Percentiles rank a stretch among this genome's conserved stretches.
Conservation (phyloP, 2,329 filamentous ascomycete species). For the Ophiosphaerella herpotricha region DNA sequence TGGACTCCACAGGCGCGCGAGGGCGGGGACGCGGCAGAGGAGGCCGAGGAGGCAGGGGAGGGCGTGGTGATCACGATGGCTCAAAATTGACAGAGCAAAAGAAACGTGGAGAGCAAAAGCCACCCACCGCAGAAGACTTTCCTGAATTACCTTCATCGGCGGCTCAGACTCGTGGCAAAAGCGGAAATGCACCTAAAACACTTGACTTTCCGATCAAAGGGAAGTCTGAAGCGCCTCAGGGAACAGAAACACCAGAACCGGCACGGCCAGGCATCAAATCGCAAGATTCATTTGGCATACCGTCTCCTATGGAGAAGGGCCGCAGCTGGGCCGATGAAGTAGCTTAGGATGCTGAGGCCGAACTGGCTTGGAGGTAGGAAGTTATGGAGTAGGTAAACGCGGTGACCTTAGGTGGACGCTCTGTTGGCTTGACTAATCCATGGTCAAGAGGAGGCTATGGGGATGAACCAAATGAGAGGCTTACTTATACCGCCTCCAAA, state of each 20-base stretch:
- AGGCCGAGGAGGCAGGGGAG: constrained; percentile 37
- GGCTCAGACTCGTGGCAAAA: constrained; percentile 1
- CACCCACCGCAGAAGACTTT: constrained; percentile 51
- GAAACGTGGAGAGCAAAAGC: constrained; percentile 25
- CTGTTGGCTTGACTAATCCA: background rate
- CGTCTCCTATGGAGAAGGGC: constrained; percentile 34
- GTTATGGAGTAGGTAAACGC: background rate
- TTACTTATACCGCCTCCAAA: too few species aligned
- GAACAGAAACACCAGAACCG: constrained; percentile 20
- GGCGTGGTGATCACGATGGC: constrained; percentile 29
- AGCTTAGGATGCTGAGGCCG: constrained; percentile 17
- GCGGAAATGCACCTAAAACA: constrained; percentile 23
- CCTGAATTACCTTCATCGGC: constrained; percentile 47
- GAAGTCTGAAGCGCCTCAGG: constrained; percentile 11
- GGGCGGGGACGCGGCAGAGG: constrained; percentile 41
- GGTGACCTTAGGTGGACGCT: background rate
- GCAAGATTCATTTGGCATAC: constrained; percentile 39
- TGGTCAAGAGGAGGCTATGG: background rate
- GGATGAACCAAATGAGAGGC: background rate
- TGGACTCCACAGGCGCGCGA: constrained; percentile 7
- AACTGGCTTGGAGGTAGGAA: background rate
- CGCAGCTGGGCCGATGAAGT: constrained; percentile 55
- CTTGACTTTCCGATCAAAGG: constrained; percentile 38
- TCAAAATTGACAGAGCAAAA: constrained; percentile 12
- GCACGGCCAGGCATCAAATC: constrained; percentile 35